Conservation (phyloP, 352 stramenopile genomes). For the Phytophthora fragariae region DNA sequence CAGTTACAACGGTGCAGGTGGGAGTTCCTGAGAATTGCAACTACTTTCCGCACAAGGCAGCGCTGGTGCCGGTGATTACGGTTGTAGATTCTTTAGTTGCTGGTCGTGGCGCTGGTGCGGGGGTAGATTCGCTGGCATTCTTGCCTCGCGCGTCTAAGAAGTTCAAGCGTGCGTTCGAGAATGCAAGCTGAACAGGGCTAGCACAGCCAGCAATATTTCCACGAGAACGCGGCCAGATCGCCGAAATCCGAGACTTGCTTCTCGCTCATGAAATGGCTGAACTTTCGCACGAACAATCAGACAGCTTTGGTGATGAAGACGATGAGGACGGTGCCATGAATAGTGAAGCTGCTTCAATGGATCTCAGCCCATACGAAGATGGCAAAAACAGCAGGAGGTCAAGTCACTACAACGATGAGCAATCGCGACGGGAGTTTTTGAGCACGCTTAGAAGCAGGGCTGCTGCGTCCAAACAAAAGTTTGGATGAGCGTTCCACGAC, state of each 20-base stretch:
- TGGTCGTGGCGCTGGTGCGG: neutral
- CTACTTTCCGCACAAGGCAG: conserved; percentile 72
- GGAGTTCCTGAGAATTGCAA: conserved; percentile 53
- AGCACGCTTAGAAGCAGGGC: conserved; percentile 26
- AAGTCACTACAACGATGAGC: conserved; percentile 34
- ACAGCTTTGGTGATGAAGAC: neutral
- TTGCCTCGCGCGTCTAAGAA: conserved; percentile 24
- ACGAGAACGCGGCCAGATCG: conserved; percentile 21
- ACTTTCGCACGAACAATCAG: conserved; percentile 16
- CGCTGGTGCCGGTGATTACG: conserved; percentile 72
- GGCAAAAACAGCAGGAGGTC: conserved; percentile 2
- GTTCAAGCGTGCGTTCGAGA: conserved; percentile 41
- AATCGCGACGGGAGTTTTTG: conserved; percentile 36
- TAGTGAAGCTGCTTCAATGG: neutral
- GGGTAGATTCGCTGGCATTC: neutral
- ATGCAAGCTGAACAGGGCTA: neutral
- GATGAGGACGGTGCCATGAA: neutral
- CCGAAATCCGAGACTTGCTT: conserved; percentile 37
- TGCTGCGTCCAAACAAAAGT: conserved; percentile 18
- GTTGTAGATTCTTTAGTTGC: conserved; percentile 46
- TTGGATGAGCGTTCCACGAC: conserved; percentile 7
- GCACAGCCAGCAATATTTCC: conserved; percentile 9
- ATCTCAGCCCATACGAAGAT: neutral
- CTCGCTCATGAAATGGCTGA: conserved; percentile 37
- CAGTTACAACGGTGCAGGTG: conserved; percentile 44